These are phyloP conservation scores for Trichoderma koningiopsis DNA, from an alignment of 2,329 filamentous ascomycete species.

Conservation along the genomic window DNA sequence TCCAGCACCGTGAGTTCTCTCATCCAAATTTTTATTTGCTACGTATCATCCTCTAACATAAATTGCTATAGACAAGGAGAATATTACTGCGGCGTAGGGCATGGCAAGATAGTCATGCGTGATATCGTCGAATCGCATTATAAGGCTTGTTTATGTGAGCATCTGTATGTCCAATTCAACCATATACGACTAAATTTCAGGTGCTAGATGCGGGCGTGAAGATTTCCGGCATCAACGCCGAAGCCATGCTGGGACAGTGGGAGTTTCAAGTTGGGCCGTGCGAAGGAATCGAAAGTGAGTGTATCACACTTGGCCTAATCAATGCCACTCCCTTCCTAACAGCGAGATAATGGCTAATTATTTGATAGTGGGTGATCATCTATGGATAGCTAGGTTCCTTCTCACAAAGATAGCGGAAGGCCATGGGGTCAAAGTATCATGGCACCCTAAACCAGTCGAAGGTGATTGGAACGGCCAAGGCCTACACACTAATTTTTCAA, in stretches of 20 bases:
- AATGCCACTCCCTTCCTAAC: no score
- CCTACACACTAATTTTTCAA: no score
- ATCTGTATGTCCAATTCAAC: neutral
- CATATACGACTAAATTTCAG: neutral
- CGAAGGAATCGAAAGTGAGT: conserved; percentile 65
- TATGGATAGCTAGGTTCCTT: no score
- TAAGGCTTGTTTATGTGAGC: conserved; percentile 66
- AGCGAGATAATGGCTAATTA: no score
- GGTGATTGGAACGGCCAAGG: no score
- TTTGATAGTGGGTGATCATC: no score
- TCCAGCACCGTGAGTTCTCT: conserved; percentile 64
- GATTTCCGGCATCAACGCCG: conserved; percentile 98
- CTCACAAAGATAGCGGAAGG: no score
- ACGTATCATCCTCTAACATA: conserved; percentile 21
- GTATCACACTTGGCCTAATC: no score
- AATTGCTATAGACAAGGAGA: conserved; percentile 38
- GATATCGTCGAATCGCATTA: conserved; percentile 81
- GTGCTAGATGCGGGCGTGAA: conserved; percentile 70
- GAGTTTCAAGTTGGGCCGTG: conserved; percentile 97
- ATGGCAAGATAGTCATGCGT: conserved; percentile 95
- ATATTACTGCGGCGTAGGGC: conserved; percentile 84
- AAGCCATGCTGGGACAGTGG: conserved; percentile 98
- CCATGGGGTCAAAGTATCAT: no score
- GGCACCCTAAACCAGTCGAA: no score
- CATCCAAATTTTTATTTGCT: neutral